These are phyloP conservation scores for Tagetes patula DNA, from an alignment of 129 eudicot genomes.

Conservation along the genomic window DNA sequence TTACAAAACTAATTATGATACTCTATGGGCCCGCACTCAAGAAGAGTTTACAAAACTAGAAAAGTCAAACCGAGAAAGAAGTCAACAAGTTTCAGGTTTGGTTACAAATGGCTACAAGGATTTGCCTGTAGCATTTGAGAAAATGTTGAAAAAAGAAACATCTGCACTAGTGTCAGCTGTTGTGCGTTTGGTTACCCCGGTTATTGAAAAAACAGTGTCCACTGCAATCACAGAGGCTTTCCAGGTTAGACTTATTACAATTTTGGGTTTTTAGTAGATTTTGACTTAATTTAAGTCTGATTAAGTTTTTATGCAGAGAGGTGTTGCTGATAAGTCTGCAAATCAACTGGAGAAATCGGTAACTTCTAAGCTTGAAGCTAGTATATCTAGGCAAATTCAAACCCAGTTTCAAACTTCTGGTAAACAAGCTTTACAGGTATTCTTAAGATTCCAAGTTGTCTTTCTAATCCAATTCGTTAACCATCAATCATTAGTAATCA, in stretches of 20 bases:
- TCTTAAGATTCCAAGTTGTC: not conserved
- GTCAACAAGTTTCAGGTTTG: constrained; percentile 57
- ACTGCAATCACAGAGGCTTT: constrained; percentile 70
- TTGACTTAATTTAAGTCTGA: constrained; percentile 10
- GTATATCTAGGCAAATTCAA: constrained; percentile 84
- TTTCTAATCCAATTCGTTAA: not conserved
- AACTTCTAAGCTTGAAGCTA: constrained; percentile 79
- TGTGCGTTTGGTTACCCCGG: constrained; percentile 63
- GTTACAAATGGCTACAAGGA: constrained; percentile 76
- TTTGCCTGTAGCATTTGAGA: constrained; percentile 60
- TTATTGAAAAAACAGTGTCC: constrained; percentile 69
- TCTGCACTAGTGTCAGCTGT: constrained; percentile 65
- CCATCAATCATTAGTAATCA: not conserved
- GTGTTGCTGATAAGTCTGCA: constrained; percentile 89
- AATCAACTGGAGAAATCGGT: constrained; percentile 88
- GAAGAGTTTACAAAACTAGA: constrained; percentile 83
- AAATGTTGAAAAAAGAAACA: constrained; percentile 70
- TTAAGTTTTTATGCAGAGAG: constrained; percentile 57
- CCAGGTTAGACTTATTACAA: constrained; percentile 57
- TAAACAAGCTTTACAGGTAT: constrained; percentile 96
- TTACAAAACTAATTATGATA: constrained; percentile 66
- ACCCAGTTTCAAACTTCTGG: constrained; percentile 95
- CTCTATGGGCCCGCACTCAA: constrained; percentile 84
- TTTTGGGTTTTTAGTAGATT: not conserved
- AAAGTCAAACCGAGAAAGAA: constrained; percentile 64